A percentile compares a stretch with the other conserved stretches of the same genome.
phyloP scores from a whole-genome alignment of 2,329 filamentous ascomycete genomes.

The Sarocladium brachiariae region DNA sequence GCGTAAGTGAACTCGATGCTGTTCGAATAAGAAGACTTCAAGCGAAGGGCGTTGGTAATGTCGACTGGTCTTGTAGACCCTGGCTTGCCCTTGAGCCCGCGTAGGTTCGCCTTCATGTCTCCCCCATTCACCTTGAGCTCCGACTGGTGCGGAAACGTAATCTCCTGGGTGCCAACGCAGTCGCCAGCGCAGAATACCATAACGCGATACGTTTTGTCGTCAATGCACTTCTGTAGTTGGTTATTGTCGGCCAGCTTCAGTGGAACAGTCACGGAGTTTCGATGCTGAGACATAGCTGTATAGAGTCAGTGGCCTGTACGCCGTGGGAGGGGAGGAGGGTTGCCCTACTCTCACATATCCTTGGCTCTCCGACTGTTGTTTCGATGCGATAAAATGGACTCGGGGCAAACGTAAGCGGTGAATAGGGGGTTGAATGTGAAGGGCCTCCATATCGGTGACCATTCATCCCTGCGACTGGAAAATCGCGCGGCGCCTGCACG shows the following conservation, averaged over 20 bases:
- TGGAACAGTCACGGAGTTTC: conserved; percentile 10
- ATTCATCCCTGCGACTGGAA: not conserved
- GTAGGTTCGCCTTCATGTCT: conserved; percentile 86
- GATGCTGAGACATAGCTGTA: conserved; percentile 47
- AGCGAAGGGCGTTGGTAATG: conserved; percentile 69
- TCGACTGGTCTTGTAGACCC: conserved; percentile 92
- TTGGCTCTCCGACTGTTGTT: conserved; percentile 47
- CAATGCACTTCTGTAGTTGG: conserved; percentile 46
- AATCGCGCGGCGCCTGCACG: not conserved
- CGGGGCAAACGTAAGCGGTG: conserved; percentile 43
- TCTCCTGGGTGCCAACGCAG: conserved; percentile 58
- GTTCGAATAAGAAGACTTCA: conserved; percentile 67
- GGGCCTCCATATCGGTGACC: conserved; percentile 2
- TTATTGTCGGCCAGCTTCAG: conserved; percentile 45
- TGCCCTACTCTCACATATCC: conserved; percentile 6
- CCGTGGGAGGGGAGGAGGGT: not conserved
- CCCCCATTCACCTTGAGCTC: conserved; percentile 86
- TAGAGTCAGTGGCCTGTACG: conserved; percentile 20
- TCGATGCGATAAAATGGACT: conserved; percentile 81
- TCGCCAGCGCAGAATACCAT: conserved; percentile 80
- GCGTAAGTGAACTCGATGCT: conserved; percentile 84
- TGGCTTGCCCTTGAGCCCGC: conserved; percentile 91
- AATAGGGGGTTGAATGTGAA: not conserved
- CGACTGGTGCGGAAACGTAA: conserved; percentile 85
- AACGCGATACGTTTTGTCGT: conserved; percentile 58